Evolutionary conservation across 2,329 filamentous ascomycete genomes (phyloP).

Genomic region (Aspergillus quadrilineatus): DNA sequence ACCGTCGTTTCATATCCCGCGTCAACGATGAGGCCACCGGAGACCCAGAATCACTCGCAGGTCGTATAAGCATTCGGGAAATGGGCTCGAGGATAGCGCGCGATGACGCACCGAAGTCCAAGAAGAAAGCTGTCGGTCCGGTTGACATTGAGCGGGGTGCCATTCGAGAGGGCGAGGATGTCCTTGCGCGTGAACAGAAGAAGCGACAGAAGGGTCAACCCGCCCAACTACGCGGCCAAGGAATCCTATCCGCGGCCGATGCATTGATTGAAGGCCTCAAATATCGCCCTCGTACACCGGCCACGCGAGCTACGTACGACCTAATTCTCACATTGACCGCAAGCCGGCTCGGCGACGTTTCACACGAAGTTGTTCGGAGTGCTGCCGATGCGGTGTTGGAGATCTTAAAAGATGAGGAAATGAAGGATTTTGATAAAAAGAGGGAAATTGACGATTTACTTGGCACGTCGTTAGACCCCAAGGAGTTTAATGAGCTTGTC

Average conservation of each 20-base stretch:
- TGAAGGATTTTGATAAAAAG: constrained; percentile 98
- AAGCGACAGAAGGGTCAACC: constrained; percentile 78
- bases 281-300: constrained; percentile 87
- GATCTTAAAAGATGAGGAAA: constrained; percentile 86
- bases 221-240: constrained; percentile 67
- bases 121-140: constrained; percentile 66
- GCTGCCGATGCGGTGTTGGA: constrained; percentile 91
- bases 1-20: constrained; percentile 90
- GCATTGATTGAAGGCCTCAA: constrained; percentile 85
- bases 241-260: constrained; percentile 80
- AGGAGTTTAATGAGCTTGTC: constrained; percentile 94
- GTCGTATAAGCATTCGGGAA: constrained; percentile 86
- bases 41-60: constrained; percentile 94
- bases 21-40: constrained; percentile 93
- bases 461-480: constrained; percentile 75
- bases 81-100: constrained; percentile 86
- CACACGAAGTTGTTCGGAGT: constrained; percentile 86
- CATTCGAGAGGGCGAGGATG: constrained; percentile 77
- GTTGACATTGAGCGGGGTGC: constrained; percentile 72
- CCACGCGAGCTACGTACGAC: constrained; percentile 90
- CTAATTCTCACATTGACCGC: constrained; percentile 90
- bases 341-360: constrained; percentile 84
- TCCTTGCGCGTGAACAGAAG: constrained; percentile 77
- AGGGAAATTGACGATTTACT: constrained; percentile 93
- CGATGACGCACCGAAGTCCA: constrained; percentile 76